Percentiles rank a stretch among this genome's conserved stretches.
These are phyloP conservation scores for Agaricus subrufescens DNA, from an alignment of 768 basidiomycete genomes.

Conservation along the genomic window DNA sequence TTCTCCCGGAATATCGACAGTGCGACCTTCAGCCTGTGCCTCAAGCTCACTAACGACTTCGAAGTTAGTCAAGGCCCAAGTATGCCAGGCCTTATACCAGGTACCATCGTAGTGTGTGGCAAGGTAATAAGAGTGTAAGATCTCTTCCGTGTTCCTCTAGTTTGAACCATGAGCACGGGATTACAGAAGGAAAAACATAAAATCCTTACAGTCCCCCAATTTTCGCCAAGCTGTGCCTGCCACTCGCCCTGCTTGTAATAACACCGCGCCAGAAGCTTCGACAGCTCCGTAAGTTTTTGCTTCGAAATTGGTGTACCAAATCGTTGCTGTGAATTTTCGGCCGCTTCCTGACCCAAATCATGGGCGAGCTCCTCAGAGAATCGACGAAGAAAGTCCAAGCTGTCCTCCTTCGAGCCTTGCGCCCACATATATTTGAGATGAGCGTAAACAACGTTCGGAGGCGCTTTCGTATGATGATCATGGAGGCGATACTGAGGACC, in stretches of 20 bases:
- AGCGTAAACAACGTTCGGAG: constrained; percentile 94
- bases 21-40: constrained; percentile 49
- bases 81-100: constrained; percentile 99
- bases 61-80: constrained; percentile 96
- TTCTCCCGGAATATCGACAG: constrained; percentile 52
- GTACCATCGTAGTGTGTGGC: constrained; percentile 88
- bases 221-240: constrained; percentile 75
- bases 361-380: constrained; percentile 74
- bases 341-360: constrained; percentile 64
- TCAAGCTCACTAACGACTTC: constrained; percentile 87
- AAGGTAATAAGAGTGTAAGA: constrained; percentile 77
- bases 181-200: background rate
- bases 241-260: constrained; percentile 96
- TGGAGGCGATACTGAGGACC: constrained; percentile 45
- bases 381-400: constrained; percentile 74
- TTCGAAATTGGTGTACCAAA: constrained; percentile 42
- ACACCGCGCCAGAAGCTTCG: constrained; percentile 88
- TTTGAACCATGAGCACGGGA: background rate
- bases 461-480: constrained; percentile 64
- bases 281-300: constrained; percentile 60
- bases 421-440: constrained; percentile 98
- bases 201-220: constrained; percentile 70
- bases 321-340: constrained; percentile 38
- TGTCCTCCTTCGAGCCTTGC: constrained; percentile 69
- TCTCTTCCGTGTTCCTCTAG: constrained; percentile 75